Percentiles rank a stretch among this genome's conserved stretches.
Evolutionary conservation across 2,329 filamentous ascomycete genomes (phyloP).

Genomic region (Tolypocladium endophyticum): DNA sequence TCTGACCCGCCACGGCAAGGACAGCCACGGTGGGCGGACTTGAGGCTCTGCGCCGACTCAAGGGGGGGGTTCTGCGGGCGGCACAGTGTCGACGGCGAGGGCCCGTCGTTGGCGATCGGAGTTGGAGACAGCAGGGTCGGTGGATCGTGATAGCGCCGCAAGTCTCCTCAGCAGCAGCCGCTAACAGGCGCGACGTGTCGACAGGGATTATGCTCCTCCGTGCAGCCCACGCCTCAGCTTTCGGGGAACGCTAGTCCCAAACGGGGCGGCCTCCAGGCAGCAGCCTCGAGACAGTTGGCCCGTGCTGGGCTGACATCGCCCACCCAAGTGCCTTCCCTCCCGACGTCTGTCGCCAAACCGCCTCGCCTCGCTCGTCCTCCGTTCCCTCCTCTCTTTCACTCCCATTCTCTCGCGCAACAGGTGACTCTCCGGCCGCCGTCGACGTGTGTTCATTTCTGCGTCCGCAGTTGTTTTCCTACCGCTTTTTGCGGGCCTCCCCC

Average conservation of each 20-base stretch:
- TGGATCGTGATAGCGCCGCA: neutral
- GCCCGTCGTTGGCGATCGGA: neutral
- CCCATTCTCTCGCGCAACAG: neutral
- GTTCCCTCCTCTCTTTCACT: neutral
- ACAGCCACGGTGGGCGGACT: neutral
- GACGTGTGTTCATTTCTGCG: neutral
- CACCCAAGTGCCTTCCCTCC: slow-evolving; percentile 4
- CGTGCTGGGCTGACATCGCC: slow-evolving; percentile 9
- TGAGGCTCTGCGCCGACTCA: neutral
- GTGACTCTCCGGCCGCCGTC: slow-evolving; percentile 2
- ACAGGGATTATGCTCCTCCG: slow-evolving; percentile 8
- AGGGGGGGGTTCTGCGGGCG: neutral
- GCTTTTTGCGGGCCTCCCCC: neutral
- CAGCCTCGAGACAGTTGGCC: slow-evolving; percentile 5
- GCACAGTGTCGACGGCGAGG: neutral
- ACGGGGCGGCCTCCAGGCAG: slow-evolving; percentile 9
- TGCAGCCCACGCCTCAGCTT: slow-evolving; percentile 7
- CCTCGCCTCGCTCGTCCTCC: neutral
- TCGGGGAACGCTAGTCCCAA: slow-evolving; percentile 6
- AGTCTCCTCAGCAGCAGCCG: neutral
- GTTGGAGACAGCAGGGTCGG: neutral
- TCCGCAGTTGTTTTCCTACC: neutral
- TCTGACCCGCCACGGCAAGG: neutral
- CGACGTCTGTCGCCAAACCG: slow-evolving; percentile 3
- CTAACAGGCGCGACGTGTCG: neutral